Evolutionary conservation across 176 grass and related monocot genomes (phyloP), one percentile per base, ranked within the genome.

Genomic region (Musa acuminata): DNA sequence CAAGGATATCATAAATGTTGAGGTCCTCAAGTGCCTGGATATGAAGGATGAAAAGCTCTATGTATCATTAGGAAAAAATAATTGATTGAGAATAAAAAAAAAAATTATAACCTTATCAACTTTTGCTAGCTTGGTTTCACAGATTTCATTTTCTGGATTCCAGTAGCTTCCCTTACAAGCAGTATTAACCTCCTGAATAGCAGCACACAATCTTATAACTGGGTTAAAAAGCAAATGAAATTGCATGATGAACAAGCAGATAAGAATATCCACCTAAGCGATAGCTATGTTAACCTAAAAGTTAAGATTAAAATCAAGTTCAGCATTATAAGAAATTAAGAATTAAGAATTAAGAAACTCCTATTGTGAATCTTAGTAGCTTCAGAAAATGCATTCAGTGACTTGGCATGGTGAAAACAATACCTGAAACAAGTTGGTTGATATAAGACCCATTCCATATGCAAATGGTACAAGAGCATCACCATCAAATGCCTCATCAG

Each of bases 391-490:
- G 14, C 21, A 49, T n/a, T n/a, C 54, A 54, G 8, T 11, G 49
- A 13, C 20, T 27, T 8, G 10, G 67, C 48, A 19, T 21, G 23
- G 9, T 8, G 53, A 64, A n/a, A 51, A 58, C 17, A 71, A 11
- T 82, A 88, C 94, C 90, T 87, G 83, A 70, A 85, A 93, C 49
- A 91, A 79, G 67, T 85, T 69, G 8, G 87, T 84, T 78, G 94
- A 93, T 85, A 98, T 93, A 67, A 98, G 86, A 60, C 72, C 82
- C 94, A 98, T 98, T 84, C 94, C 94, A 68, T 91, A 88, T 13
- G 87, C 88, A 84, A 98, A 98, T 72, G 94, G 94, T n/a, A 98
- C 94, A 79, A 98, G 87, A 82, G 94, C 90, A 84, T 98, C 84
- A 20, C 94, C 94, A 87, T 98, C 90, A 84, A 89, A 98, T 66